phyloP scores from a whole-genome alignment of 371 early-diverging fungal genomes.

The Saksenaea vasiformis region DNA sequence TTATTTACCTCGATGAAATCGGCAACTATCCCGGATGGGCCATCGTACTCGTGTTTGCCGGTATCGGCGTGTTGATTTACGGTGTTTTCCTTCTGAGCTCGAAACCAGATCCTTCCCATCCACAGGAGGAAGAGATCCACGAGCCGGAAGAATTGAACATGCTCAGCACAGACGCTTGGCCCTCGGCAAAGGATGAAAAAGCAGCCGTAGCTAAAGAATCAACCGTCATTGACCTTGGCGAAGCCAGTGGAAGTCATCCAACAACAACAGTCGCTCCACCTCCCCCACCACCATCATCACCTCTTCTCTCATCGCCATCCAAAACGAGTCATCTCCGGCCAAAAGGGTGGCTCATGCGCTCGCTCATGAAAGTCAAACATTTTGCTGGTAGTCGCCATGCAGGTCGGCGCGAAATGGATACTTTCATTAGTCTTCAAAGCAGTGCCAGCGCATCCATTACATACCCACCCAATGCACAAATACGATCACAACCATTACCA shows the following conservation, averaged over 20 bases:
- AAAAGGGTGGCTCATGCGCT: not conserved
- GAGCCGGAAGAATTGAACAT: constrained; percentile 16
- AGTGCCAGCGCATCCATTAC: not conserved
- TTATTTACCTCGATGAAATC: constrained; percentile 64
- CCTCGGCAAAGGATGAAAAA: constrained; percentile 38
- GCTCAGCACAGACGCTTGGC: constrained; percentile 29
- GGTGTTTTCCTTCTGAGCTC: constrained; percentile 60
- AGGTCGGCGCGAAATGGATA: not conserved
- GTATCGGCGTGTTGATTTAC: constrained; percentile 59
- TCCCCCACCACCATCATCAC: constrained; percentile 4
- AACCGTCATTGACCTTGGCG: constrained; percentile 15
- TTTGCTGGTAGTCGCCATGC: not conserved
- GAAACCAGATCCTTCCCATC: constrained; percentile 52
- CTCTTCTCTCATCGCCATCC: not conserved
- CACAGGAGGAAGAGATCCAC: constrained; percentile 10
- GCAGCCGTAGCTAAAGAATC: constrained; percentile 9
- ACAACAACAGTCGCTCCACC: not conserved
- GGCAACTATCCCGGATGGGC: constrained; percentile 64
- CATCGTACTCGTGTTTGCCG: constrained; percentile 54
- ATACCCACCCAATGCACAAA: not conserved
- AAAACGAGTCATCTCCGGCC: not conserved
- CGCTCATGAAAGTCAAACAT: constrained; percentile 3
- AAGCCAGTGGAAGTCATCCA: not conserved
- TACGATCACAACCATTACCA: not conserved
- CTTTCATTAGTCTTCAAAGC: not conserved